phyloP scores from a whole-genome alignment of 164 flowering plant species.

The Brasenia schreberi region DNA sequence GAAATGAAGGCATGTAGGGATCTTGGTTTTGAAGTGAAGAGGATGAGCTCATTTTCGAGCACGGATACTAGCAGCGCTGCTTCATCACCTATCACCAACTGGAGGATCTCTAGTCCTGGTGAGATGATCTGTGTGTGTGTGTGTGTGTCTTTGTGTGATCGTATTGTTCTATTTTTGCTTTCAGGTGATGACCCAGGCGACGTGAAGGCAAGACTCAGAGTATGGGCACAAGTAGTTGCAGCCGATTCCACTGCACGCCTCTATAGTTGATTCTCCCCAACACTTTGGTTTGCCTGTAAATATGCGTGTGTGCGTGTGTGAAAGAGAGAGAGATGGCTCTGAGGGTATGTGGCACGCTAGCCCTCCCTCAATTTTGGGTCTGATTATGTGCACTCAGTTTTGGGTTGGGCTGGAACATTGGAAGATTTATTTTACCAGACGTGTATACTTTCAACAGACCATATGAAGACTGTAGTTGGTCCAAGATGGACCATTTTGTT shows the following conservation, averaged over 20 bases:
- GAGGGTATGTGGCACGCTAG: too few relatives aligned
- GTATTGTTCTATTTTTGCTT: background rate
- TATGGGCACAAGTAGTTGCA: constrained; percentile 85
- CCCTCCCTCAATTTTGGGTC: too few relatives aligned
- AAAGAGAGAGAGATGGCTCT: background rate
- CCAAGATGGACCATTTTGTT: too few relatives aligned
- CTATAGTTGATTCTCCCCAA: constrained; percentile 5
- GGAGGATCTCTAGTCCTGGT: constrained; percentile 72
- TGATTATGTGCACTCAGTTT: too few relatives aligned
- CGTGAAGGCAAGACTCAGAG: constrained; percentile 63
- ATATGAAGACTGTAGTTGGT: too few relatives aligned
- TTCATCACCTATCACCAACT: constrained; percentile 43
- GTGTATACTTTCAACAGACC: too few relatives aligned
- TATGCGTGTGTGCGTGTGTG: background rate
- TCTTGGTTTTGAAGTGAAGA: constrained; percentile 51
- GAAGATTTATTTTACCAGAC: too few relatives aligned
- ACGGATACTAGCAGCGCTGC: constrained; percentile 31
- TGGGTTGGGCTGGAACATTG: too few relatives aligned
- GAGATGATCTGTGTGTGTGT: background rate
- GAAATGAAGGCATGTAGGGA: constrained; percentile 68
- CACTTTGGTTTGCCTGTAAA: background rate
- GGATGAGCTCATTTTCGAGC: constrained; percentile 20
- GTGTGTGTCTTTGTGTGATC: too few relatives aligned
- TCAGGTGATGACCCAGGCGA: constrained; percentile 64
- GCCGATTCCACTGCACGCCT: constrained; percentile 33